Percentiles rank a stretch among this genome's conserved stretches.
phyloP scores from a whole-genome alignment of 257 asterid genomes.

The Solanum tarapatanum region DNA sequence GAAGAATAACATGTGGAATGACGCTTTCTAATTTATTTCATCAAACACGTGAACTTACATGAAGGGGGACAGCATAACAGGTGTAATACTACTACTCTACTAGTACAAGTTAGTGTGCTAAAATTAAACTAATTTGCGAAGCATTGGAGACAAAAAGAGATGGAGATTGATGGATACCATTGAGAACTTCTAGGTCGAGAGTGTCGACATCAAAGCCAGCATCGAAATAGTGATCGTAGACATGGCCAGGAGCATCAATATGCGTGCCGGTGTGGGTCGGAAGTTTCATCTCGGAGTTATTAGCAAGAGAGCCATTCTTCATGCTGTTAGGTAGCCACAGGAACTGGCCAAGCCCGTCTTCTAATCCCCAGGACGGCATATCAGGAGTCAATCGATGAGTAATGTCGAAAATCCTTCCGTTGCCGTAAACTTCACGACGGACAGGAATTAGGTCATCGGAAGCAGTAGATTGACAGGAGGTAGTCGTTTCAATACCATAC shows the following conservation, averaged over 20 bases:
- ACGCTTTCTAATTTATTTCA: background rate
- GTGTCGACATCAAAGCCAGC: constrained; percentile 94
- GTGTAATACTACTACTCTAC: background rate
- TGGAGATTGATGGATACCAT: constrained; percentile 31
- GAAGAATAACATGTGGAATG: background rate
- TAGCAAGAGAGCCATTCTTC: constrained; percentile 78
- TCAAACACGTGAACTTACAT: background rate
- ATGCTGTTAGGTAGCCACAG: constrained; percentile 65
- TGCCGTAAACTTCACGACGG: constrained; percentile 75
- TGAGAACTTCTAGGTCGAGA: constrained; percentile 83
- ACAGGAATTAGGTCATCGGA: constrained; percentile 34
- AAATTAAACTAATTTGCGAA: background rate
- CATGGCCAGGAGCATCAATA: constrained; percentile 94
- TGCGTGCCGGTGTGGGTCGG: constrained; percentile 91
- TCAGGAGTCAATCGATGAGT: constrained; percentile 52
- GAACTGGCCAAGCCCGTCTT: constrained; percentile 68
- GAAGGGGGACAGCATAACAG: background rate
- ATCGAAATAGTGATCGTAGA: constrained; percentile 67
- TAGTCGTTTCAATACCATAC: background rate
- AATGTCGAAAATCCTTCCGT: constrained; percentile 77
- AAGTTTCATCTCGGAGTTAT: constrained; percentile 82
- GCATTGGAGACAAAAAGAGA: background rate
- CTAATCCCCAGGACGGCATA: constrained; percentile 70
- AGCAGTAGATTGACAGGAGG: constrained; percentile 1
- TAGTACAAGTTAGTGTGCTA: background rate